Evolutionary conservation across 2,329 filamentous ascomycete genomes (phyloP).

Genomic region (Chaetomiaceae sp.): DNA sequence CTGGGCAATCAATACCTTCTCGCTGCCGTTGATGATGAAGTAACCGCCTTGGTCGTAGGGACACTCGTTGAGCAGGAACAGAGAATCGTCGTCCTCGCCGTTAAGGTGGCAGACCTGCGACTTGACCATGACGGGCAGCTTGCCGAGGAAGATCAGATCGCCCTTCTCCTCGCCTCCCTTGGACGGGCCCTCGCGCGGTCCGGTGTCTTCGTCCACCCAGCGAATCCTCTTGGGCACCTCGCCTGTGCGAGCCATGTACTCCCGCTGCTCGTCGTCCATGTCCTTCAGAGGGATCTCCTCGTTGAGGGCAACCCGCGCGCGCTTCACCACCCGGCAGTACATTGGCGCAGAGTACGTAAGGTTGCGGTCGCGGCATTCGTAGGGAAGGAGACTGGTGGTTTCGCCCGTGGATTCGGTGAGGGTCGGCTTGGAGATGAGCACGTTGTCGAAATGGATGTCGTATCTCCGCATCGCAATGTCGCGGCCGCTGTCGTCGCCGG

Average conservation of each 20-base stretch:
- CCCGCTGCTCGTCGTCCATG: constrained; percentile 61
- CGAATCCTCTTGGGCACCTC: constrained; percentile 54
- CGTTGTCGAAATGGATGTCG: constrained; percentile 88
- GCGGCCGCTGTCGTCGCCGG: constrained; percentile 68
- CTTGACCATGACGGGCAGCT: constrained; percentile 96
- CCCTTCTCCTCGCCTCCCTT: constrained; percentile 51
- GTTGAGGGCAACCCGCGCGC: constrained; percentile 78
- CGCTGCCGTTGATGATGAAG: constrained; percentile 98
- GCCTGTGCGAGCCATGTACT: constrained; percentile 50
- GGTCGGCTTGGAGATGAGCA: constrained; percentile 83
- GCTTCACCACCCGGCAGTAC: constrained; percentile 83
- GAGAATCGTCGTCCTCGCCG: constrained; percentile 74
- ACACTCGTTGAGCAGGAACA: constrained; percentile 92
- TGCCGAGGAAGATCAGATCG: constrained; percentile 84
- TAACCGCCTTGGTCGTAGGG: constrained; percentile 98
- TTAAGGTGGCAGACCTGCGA: constrained; percentile 91
- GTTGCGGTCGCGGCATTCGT: constrained; percentile 93
- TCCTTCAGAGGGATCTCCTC: constrained; percentile 62
- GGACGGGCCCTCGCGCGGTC: constrained; percentile 41
- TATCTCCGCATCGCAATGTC: constrained; percentile 85
- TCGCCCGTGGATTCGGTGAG: constrained; percentile 91
- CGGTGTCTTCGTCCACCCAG: constrained; percentile 58
- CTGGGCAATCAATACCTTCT: constrained; percentile 97
- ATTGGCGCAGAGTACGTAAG: constrained; percentile 91
- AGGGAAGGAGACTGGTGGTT: constrained; percentile 79